Conservation (phyloP, 2,329 filamentous ascomycete genomes). For the Chrysosporium keratinophilum region DNA sequence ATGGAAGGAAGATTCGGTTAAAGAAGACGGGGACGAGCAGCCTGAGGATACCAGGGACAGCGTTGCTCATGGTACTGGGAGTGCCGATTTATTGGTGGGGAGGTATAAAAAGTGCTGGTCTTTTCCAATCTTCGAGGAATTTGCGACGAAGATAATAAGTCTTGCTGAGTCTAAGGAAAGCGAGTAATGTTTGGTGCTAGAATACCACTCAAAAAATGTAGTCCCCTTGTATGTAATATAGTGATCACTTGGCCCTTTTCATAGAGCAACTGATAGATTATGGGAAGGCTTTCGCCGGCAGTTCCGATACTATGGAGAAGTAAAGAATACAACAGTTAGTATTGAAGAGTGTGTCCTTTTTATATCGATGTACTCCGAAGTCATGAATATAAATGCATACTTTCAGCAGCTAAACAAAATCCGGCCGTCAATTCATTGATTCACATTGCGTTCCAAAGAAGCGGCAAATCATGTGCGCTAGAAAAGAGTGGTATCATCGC, state of each 20-base stretch:
- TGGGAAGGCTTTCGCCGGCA: too few relatives aligned
- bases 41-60: conserved; percentile 8
- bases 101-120: conserved; percentile 38
- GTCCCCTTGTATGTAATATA: background rate
- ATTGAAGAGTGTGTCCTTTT: too few relatives aligned
- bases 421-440: too few relatives aligned
- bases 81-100: conserved; percentile 31
- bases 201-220: background rate
- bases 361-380: too few relatives aligned
- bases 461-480: background rate
- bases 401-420: too few relatives aligned
- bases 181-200: background rate
- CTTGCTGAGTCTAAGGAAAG: conserved; percentile 14
- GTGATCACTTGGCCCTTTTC: too few relatives aligned
- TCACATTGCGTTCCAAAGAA: background rate
- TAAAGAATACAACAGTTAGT: too few relatives aligned
- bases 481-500: background rate
- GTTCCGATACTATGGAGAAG: too few relatives aligned
- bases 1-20: conserved; percentile 20
- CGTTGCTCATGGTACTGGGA: conserved; percentile 17
- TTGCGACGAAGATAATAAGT: conserved; percentile 30
- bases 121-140: conserved; percentile 33
- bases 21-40: conserved; percentile 11
- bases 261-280: too few relatives aligned
- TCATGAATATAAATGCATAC: too few relatives aligned